phyloP scores from a whole-genome alignment of 2,329 filamentous ascomycete genomes.

The Exophiala sideris region DNA sequence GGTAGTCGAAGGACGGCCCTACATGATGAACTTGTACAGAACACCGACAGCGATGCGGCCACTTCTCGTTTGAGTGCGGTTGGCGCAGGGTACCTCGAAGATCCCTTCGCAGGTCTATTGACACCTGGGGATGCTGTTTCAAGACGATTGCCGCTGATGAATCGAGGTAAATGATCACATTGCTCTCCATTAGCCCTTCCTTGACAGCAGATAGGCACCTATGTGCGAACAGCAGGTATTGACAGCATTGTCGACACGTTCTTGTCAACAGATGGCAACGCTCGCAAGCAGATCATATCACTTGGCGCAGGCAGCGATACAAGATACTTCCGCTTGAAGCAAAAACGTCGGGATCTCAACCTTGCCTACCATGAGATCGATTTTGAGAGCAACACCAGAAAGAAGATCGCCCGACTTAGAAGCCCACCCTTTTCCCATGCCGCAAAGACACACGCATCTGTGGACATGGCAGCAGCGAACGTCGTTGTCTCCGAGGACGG shows the following conservation, averaged over 20 bases:
- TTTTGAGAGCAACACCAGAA: constrained; percentile 69
- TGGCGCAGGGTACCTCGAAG: constrained; percentile 75
- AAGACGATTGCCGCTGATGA: constrained; percentile 83
- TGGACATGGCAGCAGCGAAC: constrained; percentile 31
- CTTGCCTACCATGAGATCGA: constrained; percentile 90
- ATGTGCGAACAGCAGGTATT: constrained; percentile 79
- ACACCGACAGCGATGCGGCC: constrained; percentile 87
- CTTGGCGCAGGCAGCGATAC: constrained; percentile 94
- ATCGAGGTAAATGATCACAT: constrained; percentile 62
- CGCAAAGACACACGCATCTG: constrained; percentile 32
- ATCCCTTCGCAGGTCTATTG: constrained; percentile 64
- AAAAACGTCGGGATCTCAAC: constrained; percentile 35
- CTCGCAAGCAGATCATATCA: constrained; percentile 72
- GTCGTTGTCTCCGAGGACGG: constrained; percentile 36
- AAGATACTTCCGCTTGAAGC: constrained; percentile 68
- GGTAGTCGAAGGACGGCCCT: constrained; percentile 16
- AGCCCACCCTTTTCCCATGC: constrained; percentile 30
- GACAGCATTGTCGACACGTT: constrained; percentile 74
- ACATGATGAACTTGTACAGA: constrained; percentile 71
- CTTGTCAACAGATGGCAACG: constrained; percentile 30
- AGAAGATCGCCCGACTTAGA: constrained; percentile 53
- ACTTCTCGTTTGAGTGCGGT: constrained; percentile 87
- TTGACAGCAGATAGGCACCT: constrained; percentile 64
- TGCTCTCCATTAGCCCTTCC: not conserved
- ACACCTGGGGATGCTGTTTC: constrained; percentile 44